Base-by-base conservation (phyloP, 2,329 filamentous ascomycete species). In the Xylaria sp. region DNA sequence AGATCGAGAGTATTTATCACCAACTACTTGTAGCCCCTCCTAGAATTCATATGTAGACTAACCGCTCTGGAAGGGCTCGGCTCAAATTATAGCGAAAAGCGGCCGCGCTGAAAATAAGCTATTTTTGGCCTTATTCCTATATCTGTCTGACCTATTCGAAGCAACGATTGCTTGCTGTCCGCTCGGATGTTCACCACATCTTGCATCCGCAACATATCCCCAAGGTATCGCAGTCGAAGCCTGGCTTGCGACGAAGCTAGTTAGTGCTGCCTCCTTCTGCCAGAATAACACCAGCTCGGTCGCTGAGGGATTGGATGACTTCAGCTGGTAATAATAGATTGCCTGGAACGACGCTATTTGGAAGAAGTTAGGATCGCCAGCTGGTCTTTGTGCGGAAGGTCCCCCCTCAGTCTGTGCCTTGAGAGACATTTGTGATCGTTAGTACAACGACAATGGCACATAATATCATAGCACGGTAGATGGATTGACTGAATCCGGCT, bases 331-430 rank as follows among this genome's bases (percentile, higher is more conserved):
- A 28, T 58, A 58, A 37, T 37, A 58, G 15, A 46, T 58, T 18
- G 37, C 28, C 55, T 58, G 55, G 37, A 58, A 58, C 20, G 55
- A 58, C n/a, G 44, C 55, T 13, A 58, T 58, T 25, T 46, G 55
- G 23, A 44, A 58, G 37, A 58, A 58, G 12, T 58, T 25, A 31
- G 28, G 23, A 58, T 13, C 20, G 55, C 37, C 20, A 58, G 55
- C 23, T 58, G 55, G 20, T 58, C 55, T 12, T 58, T 58, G 55
- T 58, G 55, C 13, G 37, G 37, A 18, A 58, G 37, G 55, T 44
- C 25, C 23, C 28, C 23, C 55, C 44, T 28, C 37, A 44, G 37
- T 58, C 55, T 28, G 37, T 44, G 13, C 18, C 20, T 58, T 12
- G 39, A n/a, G 5, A 41, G 37, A 44, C 55, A 58, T 58, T 58